A percentile compares a stretch with the other conserved stretches of the same genome.
These are phyloP conservation scores for Pelargonium australe DNA, from an alignment of 441 rosid species.

Conservation along the genomic window DNA sequence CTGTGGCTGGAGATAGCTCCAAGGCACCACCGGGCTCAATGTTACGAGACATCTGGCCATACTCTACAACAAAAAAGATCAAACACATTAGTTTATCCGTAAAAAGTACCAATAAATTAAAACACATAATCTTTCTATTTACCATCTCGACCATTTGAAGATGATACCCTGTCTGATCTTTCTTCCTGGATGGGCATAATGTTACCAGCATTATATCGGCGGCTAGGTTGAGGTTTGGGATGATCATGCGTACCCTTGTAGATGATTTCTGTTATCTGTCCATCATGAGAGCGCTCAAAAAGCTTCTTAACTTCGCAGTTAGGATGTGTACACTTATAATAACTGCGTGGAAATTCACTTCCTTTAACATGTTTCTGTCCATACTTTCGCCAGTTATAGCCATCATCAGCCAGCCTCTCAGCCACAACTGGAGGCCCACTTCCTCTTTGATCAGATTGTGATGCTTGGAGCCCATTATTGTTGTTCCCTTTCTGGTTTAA, in stretches of 20 bases:
- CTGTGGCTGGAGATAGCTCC: slow-evolving; percentile 48
- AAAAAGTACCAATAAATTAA: background rate
- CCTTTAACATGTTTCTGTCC: slow-evolving; percentile 97
- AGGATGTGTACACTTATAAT: slow-evolving; percentile 97
- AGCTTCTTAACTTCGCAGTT: slow-evolving; percentile 93
- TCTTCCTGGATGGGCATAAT: slow-evolving; percentile 63
- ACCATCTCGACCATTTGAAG: slow-evolving; percentile 58
- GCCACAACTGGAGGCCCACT: slow-evolving; percentile 34
- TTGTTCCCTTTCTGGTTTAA: slow-evolving; percentile 38
- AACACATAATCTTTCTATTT: slow-evolving; percentile 17
- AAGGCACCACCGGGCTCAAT: slow-evolving; percentile 44
- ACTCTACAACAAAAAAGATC: slow-evolving; percentile 37
- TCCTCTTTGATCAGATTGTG: slow-evolving; percentile 59
- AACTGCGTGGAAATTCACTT: slow-evolving; percentile 93
- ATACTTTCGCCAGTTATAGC: slow-evolving; percentile 94
- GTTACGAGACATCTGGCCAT: slow-evolving; percentile 39
- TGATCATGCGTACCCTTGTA: slow-evolving; percentile 95
- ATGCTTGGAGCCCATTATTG: slow-evolving; percentile 30
- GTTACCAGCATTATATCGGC: slow-evolving; percentile 57
- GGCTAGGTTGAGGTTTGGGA: slow-evolving; percentile 88
- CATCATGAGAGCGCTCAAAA: slow-evolving; percentile 86
- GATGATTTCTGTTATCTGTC: slow-evolving; percentile 77
- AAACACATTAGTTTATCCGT: slow-evolving; percentile 12
- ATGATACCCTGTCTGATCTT: slow-evolving; percentile 43
- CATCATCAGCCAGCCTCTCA: slow-evolving; percentile 56